phyloP scores from a whole-genome alignment of 352 stramenopile species.

The Phytophthora sansomeana region DNA sequence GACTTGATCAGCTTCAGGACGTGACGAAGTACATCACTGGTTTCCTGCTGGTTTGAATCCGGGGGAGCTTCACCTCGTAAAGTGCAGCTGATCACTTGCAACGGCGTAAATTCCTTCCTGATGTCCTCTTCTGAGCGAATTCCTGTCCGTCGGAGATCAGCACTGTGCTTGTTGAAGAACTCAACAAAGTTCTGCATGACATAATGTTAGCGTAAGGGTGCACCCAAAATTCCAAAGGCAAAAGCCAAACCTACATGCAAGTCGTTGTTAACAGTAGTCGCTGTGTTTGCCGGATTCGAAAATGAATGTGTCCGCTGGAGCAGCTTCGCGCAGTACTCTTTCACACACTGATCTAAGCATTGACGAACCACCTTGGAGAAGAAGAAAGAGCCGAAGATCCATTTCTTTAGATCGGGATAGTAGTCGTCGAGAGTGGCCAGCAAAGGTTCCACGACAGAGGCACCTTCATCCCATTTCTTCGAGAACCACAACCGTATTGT shows the following conservation, averaged over 20 bases:
- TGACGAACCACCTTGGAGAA: constrained; percentile 83
- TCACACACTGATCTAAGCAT: constrained; percentile 71
- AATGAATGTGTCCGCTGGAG: constrained; percentile 70
- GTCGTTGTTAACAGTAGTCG: constrained; percentile 64
- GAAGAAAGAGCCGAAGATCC: constrained; percentile 87
- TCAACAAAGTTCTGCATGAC: constrained; percentile 55
- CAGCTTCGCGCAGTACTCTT: constrained; percentile 72
- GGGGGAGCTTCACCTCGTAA: constrained; percentile 40
- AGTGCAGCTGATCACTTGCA: constrained; percentile 61
- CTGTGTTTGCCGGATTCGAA: constrained; percentile 41
- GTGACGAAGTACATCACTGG: constrained; percentile 50
- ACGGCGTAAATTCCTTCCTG: constrained; percentile 60
- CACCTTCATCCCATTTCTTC: constrained; percentile 86
- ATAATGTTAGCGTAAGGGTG: neutral
- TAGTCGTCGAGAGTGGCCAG: constrained; percentile 85
- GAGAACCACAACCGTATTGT: constrained; percentile 80
- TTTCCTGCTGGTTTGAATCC: constrained; percentile 41
- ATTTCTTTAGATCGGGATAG: constrained; percentile 70
- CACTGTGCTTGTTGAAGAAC: constrained; percentile 79
- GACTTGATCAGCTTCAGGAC: constrained; percentile 73
- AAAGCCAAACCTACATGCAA: constrained; percentile 46
- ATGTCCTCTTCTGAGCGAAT: constrained; percentile 75
- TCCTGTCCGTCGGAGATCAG: constrained; percentile 73
- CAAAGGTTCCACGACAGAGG: constrained; percentile 76
- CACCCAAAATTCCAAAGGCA: neutral